These are phyloP conservation scores for Alternaria triticimaculans DNA, from an alignment of 2,329 filamentous ascomycete species.

Conservation along the genomic window DNA sequence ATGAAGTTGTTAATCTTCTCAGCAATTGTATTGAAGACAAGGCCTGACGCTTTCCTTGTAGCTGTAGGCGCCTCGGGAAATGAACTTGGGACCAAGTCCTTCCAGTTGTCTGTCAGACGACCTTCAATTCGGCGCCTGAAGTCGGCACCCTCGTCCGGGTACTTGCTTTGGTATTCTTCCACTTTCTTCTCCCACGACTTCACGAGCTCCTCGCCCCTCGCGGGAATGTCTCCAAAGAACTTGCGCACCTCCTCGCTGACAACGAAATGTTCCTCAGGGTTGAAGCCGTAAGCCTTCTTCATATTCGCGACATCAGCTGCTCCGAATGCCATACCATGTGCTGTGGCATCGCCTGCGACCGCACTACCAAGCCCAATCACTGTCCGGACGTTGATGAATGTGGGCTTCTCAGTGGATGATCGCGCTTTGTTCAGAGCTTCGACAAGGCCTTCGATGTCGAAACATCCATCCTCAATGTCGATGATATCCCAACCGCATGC, in stretches of 20 bases:
- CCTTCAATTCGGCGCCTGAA: slow-evolving; percentile 59
- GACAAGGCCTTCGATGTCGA: slow-evolving; percentile 58
- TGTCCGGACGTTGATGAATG: slow-evolving; percentile 65
- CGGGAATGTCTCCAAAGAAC: slow-evolving; percentile 51
- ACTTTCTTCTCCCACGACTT: slow-evolving; percentile 58
- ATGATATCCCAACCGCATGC: slow-evolving; percentile 64
- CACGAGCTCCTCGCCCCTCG: slow-evolving; percentile 56
- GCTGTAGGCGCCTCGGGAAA: slow-evolving; percentile 58
- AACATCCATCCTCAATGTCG: slow-evolving; percentile 61
- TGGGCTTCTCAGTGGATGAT: slow-evolving; percentile 57
- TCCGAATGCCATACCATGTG: slow-evolving; percentile 66
- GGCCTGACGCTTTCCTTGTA: slow-evolving; percentile 54
- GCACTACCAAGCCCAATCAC: slow-evolving; percentile 62
- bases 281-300: slow-evolving; percentile 59
- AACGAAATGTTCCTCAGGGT: slow-evolving; percentile 57
- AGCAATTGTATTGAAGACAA: slow-evolving; percentile 7
- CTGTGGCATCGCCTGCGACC: slow-evolving; percentile 60
- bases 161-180: slow-evolving; percentile 50
- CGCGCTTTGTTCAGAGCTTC: slow-evolving; percentile 56
- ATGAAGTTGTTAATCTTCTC: slow-evolving; percentile 66
- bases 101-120: slow-evolving; percentile 57
- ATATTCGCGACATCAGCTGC: slow-evolving; percentile 61
- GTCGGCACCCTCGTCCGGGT: slow-evolving; percentile 58
- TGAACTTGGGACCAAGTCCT: slow-evolving; percentile 56
- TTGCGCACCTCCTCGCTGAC: slow-evolving; percentile 55